Evolutionary conservation across 225 moss, liverwort and hornwort genomes (phyloP), one percentile per base, ranked within the genome.

Genomic region (Antitrichia curtipendula): DNA sequence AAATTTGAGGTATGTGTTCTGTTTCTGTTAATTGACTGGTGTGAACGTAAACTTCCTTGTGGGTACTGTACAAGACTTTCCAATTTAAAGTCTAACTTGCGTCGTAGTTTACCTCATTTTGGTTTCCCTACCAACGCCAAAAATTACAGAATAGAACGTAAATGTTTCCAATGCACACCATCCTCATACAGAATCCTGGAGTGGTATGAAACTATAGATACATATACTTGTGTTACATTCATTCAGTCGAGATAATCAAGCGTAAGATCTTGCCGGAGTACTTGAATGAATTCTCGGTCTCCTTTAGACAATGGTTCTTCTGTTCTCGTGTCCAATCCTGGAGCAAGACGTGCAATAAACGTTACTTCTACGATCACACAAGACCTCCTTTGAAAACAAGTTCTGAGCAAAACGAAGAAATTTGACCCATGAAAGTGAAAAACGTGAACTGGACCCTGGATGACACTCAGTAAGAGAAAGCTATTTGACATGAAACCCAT

Each of bases 271-370:
- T 96, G 85, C 99, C 97, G 40, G 99, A 99, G 82, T 96, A 96
- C 73, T 95, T 96, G 87, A 99, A 99, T 19, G 99, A 97, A 80
- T 83, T 84, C 88, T 94, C 94, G 59, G 99, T 99, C 90, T 99
- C 95, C 89, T 95, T 94, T 86, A 99, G 81, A 88, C 99, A 99
- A 66, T 93, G 94, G 86, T 99, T 93, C 91, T 99, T 99, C 90
- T 96, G 90, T 71, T 97, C 97, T 85, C 97, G 90, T 23, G 99
- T 95, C 99, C 99, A 97, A 63, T 75, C 93, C 97, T 99, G 96
- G 22, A 86, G 85, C n/a, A 82, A 69, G 31, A 76, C 83, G 80
- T 60, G 53, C 75, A 88, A 82, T 27, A 53, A 69, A 78, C 43
- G 76, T 76, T 72, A 84, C 86, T 76, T 81, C 52, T 20, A 52